Evolutionary conservation across 805 yeast genomes (phyloP), one percentile per base, ranked within the genome.

Genomic region (Scheffersomyces spartinae): DNA sequence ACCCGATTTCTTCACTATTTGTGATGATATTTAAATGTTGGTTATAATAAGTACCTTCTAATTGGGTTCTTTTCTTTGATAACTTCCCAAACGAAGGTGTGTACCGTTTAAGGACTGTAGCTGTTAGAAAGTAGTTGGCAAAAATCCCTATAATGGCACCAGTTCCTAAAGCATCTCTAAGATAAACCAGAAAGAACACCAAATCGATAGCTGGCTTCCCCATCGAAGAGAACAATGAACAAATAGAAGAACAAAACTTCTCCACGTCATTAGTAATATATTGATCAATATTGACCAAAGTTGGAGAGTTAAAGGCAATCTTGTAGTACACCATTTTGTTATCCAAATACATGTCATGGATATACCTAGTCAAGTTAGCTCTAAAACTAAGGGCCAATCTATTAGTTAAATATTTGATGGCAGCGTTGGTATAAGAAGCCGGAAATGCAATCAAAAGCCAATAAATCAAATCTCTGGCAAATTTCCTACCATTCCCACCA

Each of bases 391-490:
- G 62, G 8, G 94, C 73, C 31, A 86, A 56, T 39, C 82, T 67
- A 42, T 76, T 71, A 28, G 85, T 81, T 38, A 86, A 55, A 42
- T 69, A 82, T 45, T 79, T 81, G 45, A 86, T 86, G 30, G 88
- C 85, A 24, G 94, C 79, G 50, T 86, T 86, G 17, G 95, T 80
- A 49, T 83, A 86, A 3, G 91, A 75, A 1, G 95, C 94, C 2
- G 97, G 97, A 34, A 86, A 72, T 1, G 95, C 95, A 44, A 86
- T 74, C 32, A 81, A 52, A 31, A 86, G 71, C 96, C 96, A 86
- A 49, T 80, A 79, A 7, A 72, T 66, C 48, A 86, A 60, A 47
- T 86, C 95, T 31, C 81, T 61, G 20, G 74, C 48, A 40, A 86
- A 86, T 27, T 76, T 75, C 36, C 60, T 67, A 11, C 85, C 83